Conservation (phyloP, 306 rosid species). For the Dicorynia guianensis region DNA sequence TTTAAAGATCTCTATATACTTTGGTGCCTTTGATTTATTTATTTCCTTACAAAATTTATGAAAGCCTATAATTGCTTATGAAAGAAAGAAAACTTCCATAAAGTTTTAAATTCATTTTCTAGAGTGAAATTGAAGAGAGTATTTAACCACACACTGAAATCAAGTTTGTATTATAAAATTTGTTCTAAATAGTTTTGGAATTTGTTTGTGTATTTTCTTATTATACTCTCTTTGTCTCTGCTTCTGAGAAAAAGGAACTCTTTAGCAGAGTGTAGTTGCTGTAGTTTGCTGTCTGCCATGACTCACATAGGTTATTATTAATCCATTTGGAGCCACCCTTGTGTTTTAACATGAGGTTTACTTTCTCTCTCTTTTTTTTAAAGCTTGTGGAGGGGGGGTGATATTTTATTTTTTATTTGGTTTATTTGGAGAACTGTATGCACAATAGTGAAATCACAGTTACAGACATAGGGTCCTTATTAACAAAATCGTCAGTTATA, state of each 20-base stretch:
- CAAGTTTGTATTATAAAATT: conserved; percentile 11
- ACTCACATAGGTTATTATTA: conserved; percentile 18
- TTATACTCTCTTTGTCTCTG: not conserved
- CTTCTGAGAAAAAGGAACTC: not conserved
- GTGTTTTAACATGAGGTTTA: not conserved
- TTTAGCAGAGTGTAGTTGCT: not conserved
- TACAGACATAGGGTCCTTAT: not conserved
- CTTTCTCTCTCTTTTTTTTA: not conserved
- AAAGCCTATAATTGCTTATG: conserved; percentile 16
- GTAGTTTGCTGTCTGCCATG: conserved; percentile 24
- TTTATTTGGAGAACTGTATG: conserved; percentile 3
- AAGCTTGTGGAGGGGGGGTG: conserved; percentile 21
- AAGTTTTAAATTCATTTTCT: not conserved
- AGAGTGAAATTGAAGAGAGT: not conserved
- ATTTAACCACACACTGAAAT: conserved; percentile 8
- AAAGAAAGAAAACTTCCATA: not conserved
- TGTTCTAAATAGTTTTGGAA: conserved; percentile 15
- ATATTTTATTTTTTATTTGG: conserved; percentile 26
- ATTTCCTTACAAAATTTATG: too few relatives aligned
- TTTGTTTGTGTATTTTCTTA: conserved; percentile 7
- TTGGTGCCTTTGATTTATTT: conserved; percentile 15
- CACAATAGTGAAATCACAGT: conserved; percentile 25
- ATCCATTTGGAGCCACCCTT: not conserved
- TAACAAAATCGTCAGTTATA: not conserved
- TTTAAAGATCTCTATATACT: conserved; percentile 4